A percentile compares a stretch with the other conserved stretches of the same genome.
Conservation (phyloP, 352 stramenopile genomes). For the Saprolegnia parasitica region DNA sequence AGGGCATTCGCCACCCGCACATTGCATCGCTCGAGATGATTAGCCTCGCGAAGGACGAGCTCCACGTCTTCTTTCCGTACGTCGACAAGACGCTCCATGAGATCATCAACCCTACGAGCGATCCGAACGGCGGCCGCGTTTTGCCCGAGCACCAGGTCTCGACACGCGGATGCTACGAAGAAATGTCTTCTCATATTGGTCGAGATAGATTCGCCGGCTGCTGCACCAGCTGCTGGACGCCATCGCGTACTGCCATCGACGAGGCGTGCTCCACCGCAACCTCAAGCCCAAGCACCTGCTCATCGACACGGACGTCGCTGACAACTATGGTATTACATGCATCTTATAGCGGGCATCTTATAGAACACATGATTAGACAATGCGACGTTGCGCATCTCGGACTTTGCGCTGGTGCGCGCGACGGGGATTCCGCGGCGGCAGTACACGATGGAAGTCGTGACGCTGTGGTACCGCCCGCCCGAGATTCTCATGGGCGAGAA, state of each 20-base stretch:
- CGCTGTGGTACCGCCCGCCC: constrained; percentile 97
- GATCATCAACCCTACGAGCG: constrained; percentile 85
- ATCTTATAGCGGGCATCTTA: no score
- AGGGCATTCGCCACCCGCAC: constrained; percentile 83
- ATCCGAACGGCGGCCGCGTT: constrained; percentile 69
- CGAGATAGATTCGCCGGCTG: constrained; percentile 36
- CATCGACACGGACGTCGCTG: constrained; percentile 18
- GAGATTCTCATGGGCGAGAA: constrained; percentile 97
- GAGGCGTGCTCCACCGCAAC: constrained; percentile 85
- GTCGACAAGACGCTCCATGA: constrained; percentile 89
- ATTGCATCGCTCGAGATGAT: constrained; percentile 86
- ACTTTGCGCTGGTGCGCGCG: constrained; percentile 96
- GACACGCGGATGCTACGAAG: neutral
- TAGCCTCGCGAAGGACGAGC: constrained; percentile 76
- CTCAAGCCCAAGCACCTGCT: constrained; percentile 40
- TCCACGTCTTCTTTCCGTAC: constrained; percentile 89
- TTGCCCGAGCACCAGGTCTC: constrained; percentile 45
- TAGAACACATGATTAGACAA: no score
- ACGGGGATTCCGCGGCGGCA: constrained; percentile 97
- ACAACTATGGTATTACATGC: constrained; percentile 8
- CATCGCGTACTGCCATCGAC: constrained; percentile 82
- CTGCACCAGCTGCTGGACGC: constrained; percentile 85
- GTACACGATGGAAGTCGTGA: constrained; percentile 98
- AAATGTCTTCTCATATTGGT: constrained; percentile 53
- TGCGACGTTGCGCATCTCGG: constrained; percentile 95